Base-by-base conservation (phyloP, 345 rosid species). In the Bruguiera sexangula region DNA sequence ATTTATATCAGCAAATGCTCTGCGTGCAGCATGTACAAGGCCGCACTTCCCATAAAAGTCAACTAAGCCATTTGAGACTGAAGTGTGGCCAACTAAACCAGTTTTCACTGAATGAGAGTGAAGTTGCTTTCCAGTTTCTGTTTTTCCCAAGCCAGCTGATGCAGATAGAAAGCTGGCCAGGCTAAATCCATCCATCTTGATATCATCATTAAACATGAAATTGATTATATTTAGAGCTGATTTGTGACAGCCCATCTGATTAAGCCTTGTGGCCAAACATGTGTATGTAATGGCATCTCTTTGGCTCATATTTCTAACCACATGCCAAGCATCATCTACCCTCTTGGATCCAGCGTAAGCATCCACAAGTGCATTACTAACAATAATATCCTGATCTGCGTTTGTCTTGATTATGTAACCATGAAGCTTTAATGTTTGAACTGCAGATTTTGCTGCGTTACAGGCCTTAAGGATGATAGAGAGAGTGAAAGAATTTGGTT, bases 151-250 rank as follows among this genome's bases (percentile, higher is more conserved):
- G 75, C 75, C 67, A 20, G 90, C 84, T 21, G 90, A 79, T 20
- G 92, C 89, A 32, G 96, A 82, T 55, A 88, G 48, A 81, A 87
- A 88, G 79, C 88, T 70, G 32, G 94, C 77, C 63, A 85, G 67
- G 68, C 87, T 85, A 61, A 83, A 85, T 67, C 62, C 83, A 64
- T 90, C 96, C 69, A 83, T 74, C 76, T 78, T 24, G 32, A 87
- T 69, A 64, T 79, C 80, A 69, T 84, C 84, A 18, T 78, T 64
- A 16, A 31, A 46, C 85, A 90, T 82, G 60, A 62, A 59, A 58
- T 30, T 62, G 63, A 88, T 81, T 57, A 88, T 60, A 63, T 72
- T 65, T 50, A 84, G 74, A 26, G 88, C 88, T 77, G 67, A 65
- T 69, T 71, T 82, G 66, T 82, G 78, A 64, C 77, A 67, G 46